Conservation (phyloP, 805 yeast species). For the Monosporozyma solicola region DNA sequence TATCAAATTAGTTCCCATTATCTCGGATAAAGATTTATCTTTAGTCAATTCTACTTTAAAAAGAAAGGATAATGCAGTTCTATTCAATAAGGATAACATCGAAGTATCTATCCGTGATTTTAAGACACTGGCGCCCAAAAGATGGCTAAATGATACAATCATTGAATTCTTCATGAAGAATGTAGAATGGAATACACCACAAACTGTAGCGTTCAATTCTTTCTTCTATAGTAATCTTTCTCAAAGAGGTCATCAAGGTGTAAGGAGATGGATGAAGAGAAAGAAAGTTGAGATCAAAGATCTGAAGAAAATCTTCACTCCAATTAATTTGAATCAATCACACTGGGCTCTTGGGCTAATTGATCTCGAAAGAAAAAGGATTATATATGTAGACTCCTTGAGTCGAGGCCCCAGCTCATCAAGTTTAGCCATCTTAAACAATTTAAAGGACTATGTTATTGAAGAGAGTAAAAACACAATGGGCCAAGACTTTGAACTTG, state of each 20-base stretch:
- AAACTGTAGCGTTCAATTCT: slow-evolving; percentile 69
- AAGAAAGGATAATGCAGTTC: slow-evolving; percentile 20
- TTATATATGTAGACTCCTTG: slow-evolving; percentile 74
- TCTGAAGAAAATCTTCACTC: slow-evolving; percentile 63
- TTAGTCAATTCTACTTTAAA: slow-evolving; percentile 24
- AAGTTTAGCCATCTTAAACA: slow-evolving; percentile 33
- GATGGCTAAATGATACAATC: slow-evolving; percentile 87
- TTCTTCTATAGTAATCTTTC: slow-evolving; percentile 74
- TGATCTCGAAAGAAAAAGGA: slow-evolving; percentile 48
- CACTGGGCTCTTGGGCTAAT: slow-evolving; percentile 91
- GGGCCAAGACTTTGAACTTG: slow-evolving; percentile 28
- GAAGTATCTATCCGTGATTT: slow-evolving; percentile 62
- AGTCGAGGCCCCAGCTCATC: slow-evolving; percentile 32
- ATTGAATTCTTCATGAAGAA: slow-evolving; percentile 68
- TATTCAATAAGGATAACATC: slow-evolving; percentile 34
- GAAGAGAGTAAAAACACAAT: slow-evolving; percentile 48
- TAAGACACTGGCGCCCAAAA: slow-evolving; percentile 54
- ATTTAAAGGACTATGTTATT: slow-evolving; percentile 51
- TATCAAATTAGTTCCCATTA: slow-evolving; percentile 20
- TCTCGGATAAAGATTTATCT: slow-evolving; percentile 17
- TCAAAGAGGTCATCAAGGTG: slow-evolving; percentile 69
- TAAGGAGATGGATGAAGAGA: slow-evolving; percentile 74
- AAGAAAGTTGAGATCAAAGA: slow-evolving; percentile 57
- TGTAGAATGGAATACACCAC: slow-evolving; percentile 26
- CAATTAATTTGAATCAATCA: slow-evolving; percentile 71